Percentiles rank a stretch among this genome's conserved stretches.
Conservation (phyloP, 2,329 filamentous ascomycete genomes). For the Scytalidium lignicola region DNA sequence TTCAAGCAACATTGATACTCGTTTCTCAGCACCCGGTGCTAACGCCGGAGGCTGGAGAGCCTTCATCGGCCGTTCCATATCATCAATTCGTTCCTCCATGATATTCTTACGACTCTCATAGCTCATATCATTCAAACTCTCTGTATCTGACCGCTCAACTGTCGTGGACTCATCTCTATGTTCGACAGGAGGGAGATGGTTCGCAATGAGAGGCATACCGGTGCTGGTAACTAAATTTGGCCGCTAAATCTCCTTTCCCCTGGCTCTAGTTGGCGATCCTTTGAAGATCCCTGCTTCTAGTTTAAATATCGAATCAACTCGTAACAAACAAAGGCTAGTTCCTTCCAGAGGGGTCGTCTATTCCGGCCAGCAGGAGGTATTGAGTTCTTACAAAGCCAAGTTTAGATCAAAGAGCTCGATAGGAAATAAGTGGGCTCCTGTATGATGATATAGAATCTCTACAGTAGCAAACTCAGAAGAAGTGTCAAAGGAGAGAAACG, state of each 20-base stretch:
- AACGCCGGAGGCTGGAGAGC: slow-evolving; percentile 15
- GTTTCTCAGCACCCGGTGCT: slow-evolving; percentile 19
- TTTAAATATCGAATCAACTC: not conserved
- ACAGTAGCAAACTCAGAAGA: not conserved
- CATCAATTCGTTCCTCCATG: slow-evolving; percentile 2
- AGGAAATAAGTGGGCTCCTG: not conserved
- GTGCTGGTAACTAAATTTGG: not conserved
- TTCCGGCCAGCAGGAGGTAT: not conserved
- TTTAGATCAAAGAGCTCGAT: not conserved
- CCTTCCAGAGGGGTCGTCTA: not conserved
- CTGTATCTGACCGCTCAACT: not conserved
- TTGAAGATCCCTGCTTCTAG: not conserved
- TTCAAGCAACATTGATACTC: slow-evolving; percentile 20
- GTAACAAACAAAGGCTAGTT: not conserved
- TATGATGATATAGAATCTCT: not conserved
- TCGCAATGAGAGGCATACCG: not conserved
- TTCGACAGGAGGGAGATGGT: not conserved
- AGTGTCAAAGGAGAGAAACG: not conserved
- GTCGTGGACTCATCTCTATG: not conserved
- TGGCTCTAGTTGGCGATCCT: not conserved
- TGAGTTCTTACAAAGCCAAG: not conserved
- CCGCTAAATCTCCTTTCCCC: not conserved
- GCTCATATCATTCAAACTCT: not conserved
- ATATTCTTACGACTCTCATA: not conserved
- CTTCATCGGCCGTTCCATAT: slow-evolving; percentile 26